Percentiles rank a stretch among this genome's conserved stretches.
phyloP scores from a whole-genome alignment of 2,329 filamentous ascomycete genomes.

The Ophiocordyceps robertsii region DNA sequence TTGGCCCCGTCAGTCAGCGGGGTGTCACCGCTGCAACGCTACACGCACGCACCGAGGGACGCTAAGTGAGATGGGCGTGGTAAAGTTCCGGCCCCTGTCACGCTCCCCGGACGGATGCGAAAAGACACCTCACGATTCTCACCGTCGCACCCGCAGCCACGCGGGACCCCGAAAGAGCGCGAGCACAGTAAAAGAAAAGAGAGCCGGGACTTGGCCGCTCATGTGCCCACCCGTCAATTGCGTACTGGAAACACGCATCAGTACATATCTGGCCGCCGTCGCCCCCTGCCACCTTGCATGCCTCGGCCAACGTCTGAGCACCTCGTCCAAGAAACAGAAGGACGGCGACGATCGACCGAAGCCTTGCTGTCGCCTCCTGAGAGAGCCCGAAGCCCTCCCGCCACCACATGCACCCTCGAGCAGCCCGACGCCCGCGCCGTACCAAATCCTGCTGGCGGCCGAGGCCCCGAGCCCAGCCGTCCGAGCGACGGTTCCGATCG shows the following conservation, averaged over 20 bases:
- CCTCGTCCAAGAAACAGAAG: background rate
- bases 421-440: constrained; percentile 7
- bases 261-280: background rate
- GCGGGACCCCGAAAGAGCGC: background rate
- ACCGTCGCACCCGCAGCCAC: too few species aligned
- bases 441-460: constrained; percentile 12
- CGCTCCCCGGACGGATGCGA: too few species aligned
- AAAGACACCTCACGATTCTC: too few species aligned
- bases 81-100: too few species aligned
- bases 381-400: background rate
- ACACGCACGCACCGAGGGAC: too few species aligned
- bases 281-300: constrained; percentile 5
- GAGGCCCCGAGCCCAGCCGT: constrained; percentile 9
- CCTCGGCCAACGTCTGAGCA: constrained; percentile 6
- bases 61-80: too few species aligned
- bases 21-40: background rate
- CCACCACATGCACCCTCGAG: constrained; percentile 13
- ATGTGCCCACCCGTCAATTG: background rate
- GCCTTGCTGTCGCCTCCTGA: background rate
- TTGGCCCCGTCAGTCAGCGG: background rate
- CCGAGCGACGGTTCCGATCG: constrained; percentile 13
- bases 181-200: background rate
- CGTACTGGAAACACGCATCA: background rate
- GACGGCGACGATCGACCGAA: background rate
- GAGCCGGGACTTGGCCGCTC: background rate